These are phyloP conservation scores for Amylocystis lapponica DNA, from an alignment of 768 basidiomycete species.

Conservation along the genomic window DNA sequence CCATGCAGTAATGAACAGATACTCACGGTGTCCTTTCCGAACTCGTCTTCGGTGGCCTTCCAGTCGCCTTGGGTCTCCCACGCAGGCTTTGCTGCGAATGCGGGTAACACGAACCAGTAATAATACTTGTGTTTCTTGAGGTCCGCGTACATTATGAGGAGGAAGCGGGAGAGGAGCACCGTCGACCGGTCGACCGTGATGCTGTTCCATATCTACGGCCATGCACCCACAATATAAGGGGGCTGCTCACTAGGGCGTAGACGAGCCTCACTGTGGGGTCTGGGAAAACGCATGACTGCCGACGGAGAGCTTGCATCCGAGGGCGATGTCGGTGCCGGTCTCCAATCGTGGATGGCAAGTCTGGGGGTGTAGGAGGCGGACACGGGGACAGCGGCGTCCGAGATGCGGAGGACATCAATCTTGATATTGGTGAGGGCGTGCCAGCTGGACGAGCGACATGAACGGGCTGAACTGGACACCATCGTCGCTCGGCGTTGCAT, in stretches of 20 bases:
- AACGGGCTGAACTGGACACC: conserved; percentile 90
- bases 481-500: too few species aligned
- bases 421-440: conserved; percentile 84
- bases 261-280: conserved; percentile 36
- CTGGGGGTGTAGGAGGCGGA: conserved; percentile 67
- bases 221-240: background rate
- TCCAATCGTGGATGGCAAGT: conserved; percentile 70
- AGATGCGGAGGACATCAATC: conserved; percentile 83
- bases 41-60: conserved; percentile 39
- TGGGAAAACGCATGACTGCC: conserved; percentile 60
- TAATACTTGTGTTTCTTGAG: conserved; percentile 97
- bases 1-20: conserved; percentile 27
- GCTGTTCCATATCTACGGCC: conserved; percentile 66
- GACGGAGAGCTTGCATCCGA: conserved; percentile 63
- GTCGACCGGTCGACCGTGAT: conserved; percentile 48
- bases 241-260: background rate
- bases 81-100: conserved; percentile 81
- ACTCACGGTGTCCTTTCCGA: conserved; percentile 39
- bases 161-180: conserved; percentile 63
- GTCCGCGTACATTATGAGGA: conserved; percentile 92
- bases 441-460: conserved; percentile 83
- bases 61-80: conserved; percentile 81
- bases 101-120: conserved; percentile 98
- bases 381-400: conserved; percentile 63
- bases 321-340: conserved; percentile 64